Evolutionary conservation across 108 stramenopile species (phyloP).

Genomic region (Nannochloropsis gaditana): DNA sequence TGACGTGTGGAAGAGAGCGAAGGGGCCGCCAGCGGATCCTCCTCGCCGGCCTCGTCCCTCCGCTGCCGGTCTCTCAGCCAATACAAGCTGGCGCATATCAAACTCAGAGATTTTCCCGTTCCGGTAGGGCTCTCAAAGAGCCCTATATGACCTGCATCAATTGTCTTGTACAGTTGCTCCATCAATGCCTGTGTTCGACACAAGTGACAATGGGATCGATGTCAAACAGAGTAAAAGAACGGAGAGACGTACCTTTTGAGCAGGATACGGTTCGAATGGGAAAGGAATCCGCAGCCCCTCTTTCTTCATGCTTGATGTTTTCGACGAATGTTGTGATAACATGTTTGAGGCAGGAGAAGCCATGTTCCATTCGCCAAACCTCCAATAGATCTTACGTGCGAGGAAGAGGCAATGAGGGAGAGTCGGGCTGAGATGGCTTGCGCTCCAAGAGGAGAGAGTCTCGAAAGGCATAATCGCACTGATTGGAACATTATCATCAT

Average conservation of each 20-base stretch:
- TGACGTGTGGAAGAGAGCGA: background rate
- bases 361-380: too few relatives aligned
- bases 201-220: background rate
- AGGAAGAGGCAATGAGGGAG: too few relatives aligned
- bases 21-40: background rate
- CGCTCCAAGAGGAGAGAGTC: too few relatives aligned
- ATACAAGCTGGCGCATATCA: constrained; percentile 55
- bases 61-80: constrained; percentile 53
- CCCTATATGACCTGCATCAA: constrained; percentile 47
- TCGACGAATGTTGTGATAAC: too few relatives aligned
- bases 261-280: constrained; percentile 52
- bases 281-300: constrained; percentile 42
- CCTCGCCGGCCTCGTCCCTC: constrained; percentile 25
- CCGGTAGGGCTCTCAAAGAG: constrained; percentile 60
- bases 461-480: too few relatives aligned
- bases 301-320: background rate
- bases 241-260: constrained; percentile 46
- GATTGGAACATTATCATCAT: too few relatives aligned
- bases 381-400: too few relatives aligned
- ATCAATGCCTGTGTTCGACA: constrained; percentile 21
- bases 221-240: background rate
- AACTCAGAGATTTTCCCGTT: constrained; percentile 57
- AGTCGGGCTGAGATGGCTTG: too few relatives aligned
- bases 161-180: constrained; percentile 41
- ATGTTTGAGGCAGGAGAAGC: too few relatives aligned